Evolutionary conservation across 164 flowering plant genomes (phyloP), one percentile per base, ranked within the genome.

Genomic region (Cinnamomum chago): DNA sequence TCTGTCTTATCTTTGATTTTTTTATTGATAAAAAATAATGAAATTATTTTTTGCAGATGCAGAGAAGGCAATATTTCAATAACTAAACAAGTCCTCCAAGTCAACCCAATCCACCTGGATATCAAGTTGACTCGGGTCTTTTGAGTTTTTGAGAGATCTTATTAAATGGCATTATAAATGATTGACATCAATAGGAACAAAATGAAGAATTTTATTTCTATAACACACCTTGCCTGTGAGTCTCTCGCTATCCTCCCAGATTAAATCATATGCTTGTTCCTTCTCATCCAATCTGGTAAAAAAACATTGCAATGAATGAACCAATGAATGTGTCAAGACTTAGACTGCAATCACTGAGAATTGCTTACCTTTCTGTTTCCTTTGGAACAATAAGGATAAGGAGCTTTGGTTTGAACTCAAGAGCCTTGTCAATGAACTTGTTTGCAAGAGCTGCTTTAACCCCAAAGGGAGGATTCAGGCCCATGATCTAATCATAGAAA

Each of bases 401-500:
- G 10, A 95, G 89, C 84, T 93, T 95, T 28, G 99, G 98, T 50
- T 85, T 85, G 81, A 95, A 95, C 81, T 88, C 83, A 24, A 93
- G 97, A 76, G 97, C 99, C 84, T 91, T 89, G 40, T 88, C 74
- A 40, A 95, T 86, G 77, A 90, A 93, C 83, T 83, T 77, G 84
- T 93, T 91, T 15, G 97, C 99, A 68, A 89, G 83, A 51, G 82
- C 58, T 23, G 90, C 89, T 70, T 88, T 86, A 5, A 86, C 83
- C 66, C 98, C 99, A 80, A 95, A 93, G 27, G 98, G 99, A 69
- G 98, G 97, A 82, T 90, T 93, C 62, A 95, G 83, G 15, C 95
- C 98, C 90, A 95, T 90, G 67, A 95, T 83, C 98, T 95, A 78
- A 20, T 3, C 24, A 33, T 4, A 22, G 9, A 65, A 67, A 13